Evolutionary conservation across 164 flowering plant species (phyloP), one percentile per base, ranked within the genome.

Genomic region (Cinnamomum micranthum): DNA sequence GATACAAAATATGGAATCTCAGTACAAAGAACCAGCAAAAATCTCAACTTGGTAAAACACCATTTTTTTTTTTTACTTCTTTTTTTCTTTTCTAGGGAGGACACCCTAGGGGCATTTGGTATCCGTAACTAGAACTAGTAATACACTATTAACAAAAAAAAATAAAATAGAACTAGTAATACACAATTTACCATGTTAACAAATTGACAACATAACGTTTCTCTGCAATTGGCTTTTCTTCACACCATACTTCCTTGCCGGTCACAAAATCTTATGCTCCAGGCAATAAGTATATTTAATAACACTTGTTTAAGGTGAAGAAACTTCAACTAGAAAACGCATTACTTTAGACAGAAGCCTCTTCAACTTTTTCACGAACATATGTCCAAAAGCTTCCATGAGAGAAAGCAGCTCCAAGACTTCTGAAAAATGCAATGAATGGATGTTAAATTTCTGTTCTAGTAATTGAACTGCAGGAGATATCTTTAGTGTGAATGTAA

Each of bases 321-420:
- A 59, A 50, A 50, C 33, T 23, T 50, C 65, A 19, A 25, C 41
- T 41, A 69, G 41, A 22, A 73, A 70, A 74, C 23, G 68, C 67
- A 64, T 47, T 64, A 63, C 67, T 20, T 67, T 47, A 66, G 28
- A 67, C 76, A 81, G 35, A 65, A 77, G 27, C 70, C 51, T 41
- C 69, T 71, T 81, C 20, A 77, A 68, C 62, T 63, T 75, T 23
- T 65, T 67, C 50, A 62, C 10, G 22, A 80, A 20, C 22, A 65
- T 41, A 62, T 27, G 77, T 23, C 68, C 25, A 67, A 74, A 35
- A 71, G 55, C 77, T 27, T 69, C 74, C 27, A 78, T 70, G 71
- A 65, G 35, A 51, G 76, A 83, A 60, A 73, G 72, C 23, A 83
- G 71, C 76, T 83, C 80, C 67, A 76, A 27, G 35, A 72, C n/a